Evolutionary conservation across 2,329 filamentous ascomycete genomes (phyloP).

Genomic region (Colletotrichum sp.): DNA sequence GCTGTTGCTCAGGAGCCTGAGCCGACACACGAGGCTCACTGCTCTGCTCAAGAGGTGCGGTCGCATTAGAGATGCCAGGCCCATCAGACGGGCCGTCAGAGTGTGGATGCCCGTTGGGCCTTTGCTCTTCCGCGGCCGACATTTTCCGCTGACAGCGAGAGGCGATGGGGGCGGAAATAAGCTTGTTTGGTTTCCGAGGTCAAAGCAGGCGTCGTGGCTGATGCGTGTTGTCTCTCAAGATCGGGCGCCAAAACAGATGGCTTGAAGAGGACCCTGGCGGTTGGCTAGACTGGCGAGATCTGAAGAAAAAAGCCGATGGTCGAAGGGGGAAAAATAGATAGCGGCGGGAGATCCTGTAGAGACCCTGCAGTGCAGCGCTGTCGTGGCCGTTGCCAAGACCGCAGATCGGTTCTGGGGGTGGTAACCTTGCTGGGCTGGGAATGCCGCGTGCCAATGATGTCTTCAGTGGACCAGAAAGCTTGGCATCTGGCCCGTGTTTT

Average conservation of each 20-base stretch:
- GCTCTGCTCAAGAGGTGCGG: neutral
- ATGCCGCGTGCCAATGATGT: slow-evolving; percentile 8
- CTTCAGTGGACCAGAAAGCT: neutral
- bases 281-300: neutral
- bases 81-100: neutral
- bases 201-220: neutral
- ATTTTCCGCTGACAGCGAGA: neutral
- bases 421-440: neutral
- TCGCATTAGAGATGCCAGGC: neutral
- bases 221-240: neutral
- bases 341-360: slow-evolving; percentile 4
- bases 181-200: neutral
- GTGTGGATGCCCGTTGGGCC: slow-evolving; percentile 14
- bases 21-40: neutral
- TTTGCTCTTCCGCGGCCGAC: slow-evolving; percentile 11
- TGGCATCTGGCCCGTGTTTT: neutral
- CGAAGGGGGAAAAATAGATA: neutral
- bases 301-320: neutral
- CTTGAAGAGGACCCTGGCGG: neutral
- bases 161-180: neutral
- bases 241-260: neutral
- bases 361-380: slow-evolving; percentile 10
- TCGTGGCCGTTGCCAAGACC: slow-evolving; percentile 18
- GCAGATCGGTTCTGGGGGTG: slow-evolving; percentile 7
- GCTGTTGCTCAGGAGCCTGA: neutral